These are phyloP conservation scores for Hymenoscyphus infarciens DNA, from an alignment of 2,329 filamentous ascomycete species.

Conservation along the genomic window DNA sequence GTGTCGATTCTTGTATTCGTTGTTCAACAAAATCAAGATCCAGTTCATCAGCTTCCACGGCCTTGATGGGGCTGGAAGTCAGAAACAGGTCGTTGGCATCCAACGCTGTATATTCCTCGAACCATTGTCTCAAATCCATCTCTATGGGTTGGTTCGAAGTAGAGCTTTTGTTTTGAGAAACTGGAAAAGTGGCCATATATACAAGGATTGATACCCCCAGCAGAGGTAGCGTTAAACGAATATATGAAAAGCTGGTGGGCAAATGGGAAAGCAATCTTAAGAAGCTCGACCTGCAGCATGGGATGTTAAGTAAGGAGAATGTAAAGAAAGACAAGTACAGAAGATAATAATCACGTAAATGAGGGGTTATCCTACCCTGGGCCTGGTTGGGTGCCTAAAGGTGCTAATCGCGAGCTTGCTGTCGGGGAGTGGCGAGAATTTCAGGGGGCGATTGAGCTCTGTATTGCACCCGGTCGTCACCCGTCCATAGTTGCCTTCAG, in stretches of 20 bases:
- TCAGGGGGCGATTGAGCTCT: background rate
- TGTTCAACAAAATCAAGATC: constrained; percentile 14
- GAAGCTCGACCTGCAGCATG: no score
- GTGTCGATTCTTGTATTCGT: constrained; percentile 15
- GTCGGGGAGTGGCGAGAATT: background rate
- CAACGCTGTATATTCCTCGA: constrained; percentile 11
- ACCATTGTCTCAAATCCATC: constrained; percentile 14
- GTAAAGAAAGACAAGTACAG: no score
- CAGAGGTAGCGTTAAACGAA: no score
- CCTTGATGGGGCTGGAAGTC: constrained; percentile 10
- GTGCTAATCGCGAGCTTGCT: background rate
- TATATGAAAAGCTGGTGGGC: no score
- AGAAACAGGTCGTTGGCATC: constrained; percentile 2
- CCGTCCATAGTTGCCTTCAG: no score
- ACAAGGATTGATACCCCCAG: background rate
- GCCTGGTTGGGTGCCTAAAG: no score
- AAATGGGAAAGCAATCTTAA: no score
- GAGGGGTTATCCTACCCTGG: no score
- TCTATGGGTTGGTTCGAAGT: background rate
- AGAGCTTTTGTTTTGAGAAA: background rate
- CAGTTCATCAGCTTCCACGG: constrained; percentile 12
- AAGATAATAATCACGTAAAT: no score
- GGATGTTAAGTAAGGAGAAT: no score
- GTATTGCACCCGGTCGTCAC: no score
- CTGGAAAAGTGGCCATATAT: background rate